phyloP scores from a whole-genome alignment of 257 asterid species.

The Coffea eugenioides region DNA sequence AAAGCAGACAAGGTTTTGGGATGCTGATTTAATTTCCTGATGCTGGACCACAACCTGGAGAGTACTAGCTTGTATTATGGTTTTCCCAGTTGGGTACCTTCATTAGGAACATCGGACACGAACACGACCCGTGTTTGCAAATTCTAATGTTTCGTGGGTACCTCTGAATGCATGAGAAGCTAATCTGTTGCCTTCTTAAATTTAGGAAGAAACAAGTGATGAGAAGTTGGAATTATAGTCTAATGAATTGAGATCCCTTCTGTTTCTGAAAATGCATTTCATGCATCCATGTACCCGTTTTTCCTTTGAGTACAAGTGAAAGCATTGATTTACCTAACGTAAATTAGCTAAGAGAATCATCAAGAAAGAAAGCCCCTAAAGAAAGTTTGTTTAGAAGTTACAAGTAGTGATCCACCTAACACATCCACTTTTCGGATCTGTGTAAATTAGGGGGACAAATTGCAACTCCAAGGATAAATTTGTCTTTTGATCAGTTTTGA shows the following conservation, averaged over 20 bases:
- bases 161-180: neutral
- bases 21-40: slow-evolving; percentile 17
- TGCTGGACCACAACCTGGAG: too few species aligned
- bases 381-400: too few species aligned
- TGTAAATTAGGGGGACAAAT: neutral
- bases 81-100: neutral
- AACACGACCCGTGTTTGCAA: neutral
- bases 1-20: slow-evolving; percentile 30
- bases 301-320: too few species aligned
- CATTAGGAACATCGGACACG: neutral
- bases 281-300: neutral
- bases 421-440: too few species aligned
- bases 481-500: neutral
- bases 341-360: too few species aligned
- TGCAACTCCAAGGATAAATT: neutral
- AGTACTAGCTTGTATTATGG: neutral
- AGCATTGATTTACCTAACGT: too few species aligned
- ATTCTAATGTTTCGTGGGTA: neutral
- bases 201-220: neutral
- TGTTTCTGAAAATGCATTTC: too few species aligned
- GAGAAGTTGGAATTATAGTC: neutral
- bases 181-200: neutral
- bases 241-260: too few species aligned
- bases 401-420: too few species aligned
- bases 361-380: too few species aligned